phyloP scores from a whole-genome alignment of 441 rosid species.

The Pelargonium australe region DNA sequence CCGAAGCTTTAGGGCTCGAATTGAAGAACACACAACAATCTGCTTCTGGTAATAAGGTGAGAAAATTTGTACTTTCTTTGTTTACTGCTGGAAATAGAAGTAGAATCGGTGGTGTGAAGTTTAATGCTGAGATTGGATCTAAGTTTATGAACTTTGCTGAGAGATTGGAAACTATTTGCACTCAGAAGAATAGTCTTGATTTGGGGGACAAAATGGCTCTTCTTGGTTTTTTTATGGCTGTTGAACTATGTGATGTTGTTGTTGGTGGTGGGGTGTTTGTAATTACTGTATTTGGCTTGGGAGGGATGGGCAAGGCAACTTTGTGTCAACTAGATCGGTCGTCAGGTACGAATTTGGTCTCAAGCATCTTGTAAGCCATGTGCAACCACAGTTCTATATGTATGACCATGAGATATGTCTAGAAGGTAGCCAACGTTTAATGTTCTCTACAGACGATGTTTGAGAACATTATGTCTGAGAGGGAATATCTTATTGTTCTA shows the following conservation, averaged over 20 bases:
- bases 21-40: background rate
- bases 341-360: no score
- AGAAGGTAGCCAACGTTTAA: background rate
- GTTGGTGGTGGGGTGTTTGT: background rate
- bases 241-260: no score
- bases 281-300: constrained; percentile 13
- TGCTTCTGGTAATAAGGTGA: background rate
- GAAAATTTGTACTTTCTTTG: background rate
- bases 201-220: background rate
- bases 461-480: background rate
- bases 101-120: background rate
- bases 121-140: background rate
- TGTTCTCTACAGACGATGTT: background rate
- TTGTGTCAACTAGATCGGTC: background rate
- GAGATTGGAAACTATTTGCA: background rate
- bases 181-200: background rate
- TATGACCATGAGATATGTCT: no score
- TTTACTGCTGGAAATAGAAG: background rate
- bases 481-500: constrained; percentile 7
- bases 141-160: background rate
- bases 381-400: no score
- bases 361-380: no score
- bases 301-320: constrained; percentile 17
- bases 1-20: background rate
- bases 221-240: background rate